Evolutionary conservation across 352 stramenopile genomes (phyloP).

Genomic region (Peronospora destructor): DNA sequence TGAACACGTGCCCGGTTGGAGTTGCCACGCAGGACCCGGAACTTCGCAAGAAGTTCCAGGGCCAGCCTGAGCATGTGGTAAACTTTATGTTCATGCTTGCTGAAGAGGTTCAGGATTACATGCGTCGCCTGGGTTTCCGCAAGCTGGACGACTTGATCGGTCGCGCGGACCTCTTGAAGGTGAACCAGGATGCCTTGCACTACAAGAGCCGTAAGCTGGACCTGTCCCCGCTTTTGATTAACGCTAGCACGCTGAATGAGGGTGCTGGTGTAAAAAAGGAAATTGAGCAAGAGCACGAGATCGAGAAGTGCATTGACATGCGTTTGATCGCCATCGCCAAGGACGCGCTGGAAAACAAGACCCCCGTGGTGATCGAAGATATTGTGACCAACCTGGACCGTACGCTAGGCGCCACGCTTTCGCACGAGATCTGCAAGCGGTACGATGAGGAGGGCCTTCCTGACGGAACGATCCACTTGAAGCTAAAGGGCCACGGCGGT

Average conservation of each 20-base stretch:
- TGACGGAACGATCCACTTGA: constrained; percentile 90
- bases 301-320: constrained; percentile 90
- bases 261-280: constrained; percentile 75
- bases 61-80: constrained; percentile 93
- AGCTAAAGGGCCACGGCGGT: constrained; percentile 89
- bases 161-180: constrained; percentile 90
- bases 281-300: constrained; percentile 83
- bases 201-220: constrained; percentile 84
- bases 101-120: constrained; percentile 88
- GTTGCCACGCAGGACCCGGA: constrained; percentile 96
- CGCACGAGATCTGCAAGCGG: constrained; percentile 89
- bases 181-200: constrained; percentile 67
- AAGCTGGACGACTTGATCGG: constrained; percentile 93
- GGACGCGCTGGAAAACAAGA: constrained; percentile 78
- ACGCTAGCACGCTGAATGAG: constrained; percentile 89
- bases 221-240: constrained; percentile 90
- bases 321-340: constrained; percentile 84
- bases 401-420: constrained; percentile 92
- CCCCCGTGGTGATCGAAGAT: constrained; percentile 51
- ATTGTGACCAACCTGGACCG: constrained; percentile 90
- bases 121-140: constrained; percentile 83
- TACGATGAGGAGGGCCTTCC: constrained; percentile 88
- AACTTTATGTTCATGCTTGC: constrained; percentile 97
- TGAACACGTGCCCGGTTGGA: constrained; percentile 97
- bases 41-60: constrained; percentile 92